Evolutionary conservation across 2,329 filamentous ascomycete species (phyloP).

Genomic region (Penicillium thymicola): DNA sequence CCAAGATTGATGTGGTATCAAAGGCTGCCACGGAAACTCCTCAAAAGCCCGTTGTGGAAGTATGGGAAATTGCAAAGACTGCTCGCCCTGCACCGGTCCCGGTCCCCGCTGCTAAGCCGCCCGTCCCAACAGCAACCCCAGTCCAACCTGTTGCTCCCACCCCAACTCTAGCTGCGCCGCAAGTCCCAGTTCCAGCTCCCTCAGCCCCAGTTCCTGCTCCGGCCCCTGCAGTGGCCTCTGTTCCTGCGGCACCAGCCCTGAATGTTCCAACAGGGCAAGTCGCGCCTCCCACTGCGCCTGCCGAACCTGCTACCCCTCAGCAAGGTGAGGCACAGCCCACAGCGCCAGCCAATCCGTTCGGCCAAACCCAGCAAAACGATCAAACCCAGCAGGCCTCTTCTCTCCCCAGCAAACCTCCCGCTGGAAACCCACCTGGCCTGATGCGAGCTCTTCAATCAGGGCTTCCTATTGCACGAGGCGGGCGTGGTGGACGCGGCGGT

Average conservation of each 20-base stretch:
- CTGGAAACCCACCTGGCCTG: constrained; percentile 41
- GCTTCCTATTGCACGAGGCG: constrained; percentile 44
- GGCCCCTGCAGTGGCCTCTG: constrained; percentile 5
- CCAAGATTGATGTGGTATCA: constrained; percentile 75
- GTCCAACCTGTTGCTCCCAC: constrained; percentile 21
- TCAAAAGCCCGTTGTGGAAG: constrained; percentile 75
- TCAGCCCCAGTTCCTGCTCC: constrained; percentile 12
- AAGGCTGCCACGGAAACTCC: constrained; percentile 83
- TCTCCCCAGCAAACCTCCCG: constrained; percentile 34
- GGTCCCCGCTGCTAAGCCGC: constrained; percentile 29
- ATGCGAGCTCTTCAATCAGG: constrained; percentile 44
- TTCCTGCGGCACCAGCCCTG: not conserved
- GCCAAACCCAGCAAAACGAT: constrained; percentile 25
- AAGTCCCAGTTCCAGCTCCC: not conserved
- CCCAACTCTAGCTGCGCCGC: constrained; percentile 13
- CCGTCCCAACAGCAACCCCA: constrained; percentile 19
- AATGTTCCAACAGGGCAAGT: not conserved
- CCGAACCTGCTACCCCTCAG: constrained; percentile 13
- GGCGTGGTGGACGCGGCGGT: constrained; percentile 41
- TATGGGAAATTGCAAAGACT: constrained; percentile 76
- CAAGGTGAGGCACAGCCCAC: constrained; percentile 15
- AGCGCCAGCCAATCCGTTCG: constrained; percentile 25
- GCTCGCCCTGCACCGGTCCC: constrained; percentile 53
- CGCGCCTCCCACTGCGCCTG: not conserved
- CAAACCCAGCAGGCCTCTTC: constrained; percentile 23